Conservation (phyloP, 768 basidiomycete species). For the Polyporus arcularius region DNA sequence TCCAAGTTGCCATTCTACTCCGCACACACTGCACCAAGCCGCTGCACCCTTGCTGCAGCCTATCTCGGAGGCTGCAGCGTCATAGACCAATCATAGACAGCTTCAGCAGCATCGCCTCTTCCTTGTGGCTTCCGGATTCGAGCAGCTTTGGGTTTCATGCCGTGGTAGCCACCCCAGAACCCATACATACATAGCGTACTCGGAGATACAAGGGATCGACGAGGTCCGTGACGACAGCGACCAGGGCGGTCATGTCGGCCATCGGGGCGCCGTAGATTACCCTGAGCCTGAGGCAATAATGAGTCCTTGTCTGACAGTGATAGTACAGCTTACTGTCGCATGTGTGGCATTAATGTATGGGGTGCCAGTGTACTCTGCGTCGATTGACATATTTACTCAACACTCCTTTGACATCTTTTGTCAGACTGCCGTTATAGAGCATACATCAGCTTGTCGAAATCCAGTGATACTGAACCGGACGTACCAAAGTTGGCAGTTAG, state of each 20-base stretch:
- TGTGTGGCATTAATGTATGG: too few relatives aligned
- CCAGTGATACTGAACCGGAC: too few relatives aligned
- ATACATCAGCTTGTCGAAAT: too few relatives aligned
- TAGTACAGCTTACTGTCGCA: too few relatives aligned
- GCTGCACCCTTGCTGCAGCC: conserved; percentile 39
- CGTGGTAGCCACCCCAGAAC: conserved; percentile 23
- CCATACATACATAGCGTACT: too few relatives aligned
- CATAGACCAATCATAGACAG: conserved; percentile 38
- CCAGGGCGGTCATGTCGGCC: conserved; percentile 32
- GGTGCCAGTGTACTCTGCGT: too few relatives aligned
- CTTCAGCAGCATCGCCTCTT: conserved; percentile 46
- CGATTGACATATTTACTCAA: too few relatives aligned
- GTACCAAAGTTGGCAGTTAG: too few relatives aligned
- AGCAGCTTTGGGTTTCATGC: conserved; percentile 24
- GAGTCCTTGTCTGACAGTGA: too few relatives aligned
- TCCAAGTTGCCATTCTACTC: conserved; percentile 53
- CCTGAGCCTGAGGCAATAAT: too few relatives aligned
- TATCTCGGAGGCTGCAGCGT: conserved; percentile 41
- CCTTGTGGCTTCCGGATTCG: conserved; percentile 62
- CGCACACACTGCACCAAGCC: conserved; percentile 49
- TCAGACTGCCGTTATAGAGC: too few relatives aligned
- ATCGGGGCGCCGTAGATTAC: conserved; percentile 52
- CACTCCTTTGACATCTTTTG: too few relatives aligned
- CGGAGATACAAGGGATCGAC: conserved; percentile 37
- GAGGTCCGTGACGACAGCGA: conserved; percentile 62